These are phyloP conservation scores for Pseudocercospora eumusae DNA, from an alignment of 2,329 filamentous ascomycete genomes.

Conservation along the genomic window DNA sequence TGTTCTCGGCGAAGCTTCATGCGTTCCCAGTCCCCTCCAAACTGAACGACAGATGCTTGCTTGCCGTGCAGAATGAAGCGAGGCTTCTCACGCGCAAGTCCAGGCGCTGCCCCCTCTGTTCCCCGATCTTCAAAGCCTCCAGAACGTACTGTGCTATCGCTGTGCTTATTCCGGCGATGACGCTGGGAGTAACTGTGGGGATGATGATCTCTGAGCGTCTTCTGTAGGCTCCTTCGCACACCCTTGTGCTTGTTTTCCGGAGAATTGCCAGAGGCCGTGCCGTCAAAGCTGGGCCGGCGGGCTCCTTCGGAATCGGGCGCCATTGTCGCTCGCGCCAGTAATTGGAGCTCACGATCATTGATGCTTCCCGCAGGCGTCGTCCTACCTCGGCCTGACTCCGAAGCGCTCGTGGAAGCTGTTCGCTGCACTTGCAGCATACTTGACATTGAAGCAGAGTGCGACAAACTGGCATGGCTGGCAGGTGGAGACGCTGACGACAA, in stretches of 20 bases:
- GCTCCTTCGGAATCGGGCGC: slow-evolving; percentile 10
- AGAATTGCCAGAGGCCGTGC: slow-evolving; percentile 25
- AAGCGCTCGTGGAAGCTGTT: slow-evolving; percentile 27
- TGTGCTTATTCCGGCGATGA: slow-evolving; percentile 75
- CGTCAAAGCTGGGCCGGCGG: slow-evolving; percentile 26
- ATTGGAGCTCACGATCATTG: slow-evolving; percentile 31
- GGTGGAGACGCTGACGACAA: slow-evolving; percentile 31
- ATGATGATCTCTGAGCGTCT: slow-evolving; percentile 72
- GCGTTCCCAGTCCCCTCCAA: slow-evolving; percentile 75
- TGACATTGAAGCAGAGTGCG: slow-evolving; percentile 36
- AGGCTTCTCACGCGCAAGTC: slow-evolving; percentile 74
- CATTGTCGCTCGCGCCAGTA: slow-evolving; percentile 30
- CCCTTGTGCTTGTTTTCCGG: slow-evolving; percentile 49
- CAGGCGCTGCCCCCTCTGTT: slow-evolving; percentile 55
- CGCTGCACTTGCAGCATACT: slow-evolving; percentile 32
- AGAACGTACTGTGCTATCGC: slow-evolving; percentile 57
- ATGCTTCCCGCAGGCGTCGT: slow-evolving; percentile 27
- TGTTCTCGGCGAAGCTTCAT: slow-evolving; percentile 39
- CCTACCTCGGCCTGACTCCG: slow-evolving; percentile 25
- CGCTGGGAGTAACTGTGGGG: slow-evolving; percentile 56
- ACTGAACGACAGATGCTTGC: slow-evolving; percentile 96
- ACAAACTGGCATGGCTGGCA: slow-evolving; percentile 28
- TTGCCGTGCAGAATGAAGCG: slow-evolving; percentile 97
- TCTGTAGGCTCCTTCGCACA: slow-evolving; percentile 82
- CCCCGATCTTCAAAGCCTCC: slow-evolving; percentile 30